Evolutionary conservation across 352 stramenopile species (phyloP).

Genomic region (Phytopythium aichiense): DNA sequence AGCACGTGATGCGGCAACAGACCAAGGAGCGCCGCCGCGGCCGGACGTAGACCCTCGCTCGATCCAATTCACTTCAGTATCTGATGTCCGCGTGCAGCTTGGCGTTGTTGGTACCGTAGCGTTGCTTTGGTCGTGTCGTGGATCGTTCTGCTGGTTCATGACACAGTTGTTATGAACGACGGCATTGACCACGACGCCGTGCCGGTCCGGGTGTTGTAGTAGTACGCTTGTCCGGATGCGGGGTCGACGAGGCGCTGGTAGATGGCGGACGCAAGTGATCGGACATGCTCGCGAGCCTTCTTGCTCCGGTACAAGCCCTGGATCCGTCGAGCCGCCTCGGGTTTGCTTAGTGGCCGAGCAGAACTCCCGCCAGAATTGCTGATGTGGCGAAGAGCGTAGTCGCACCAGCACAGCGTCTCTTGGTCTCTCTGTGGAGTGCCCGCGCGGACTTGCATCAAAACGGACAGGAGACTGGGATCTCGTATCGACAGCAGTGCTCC

Average conservation of each 20-base stretch:
- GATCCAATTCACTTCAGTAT: background rate
- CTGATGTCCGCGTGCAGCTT: background rate
- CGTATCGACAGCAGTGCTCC: constrained; percentile 15
- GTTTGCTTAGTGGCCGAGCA: constrained; percentile 14
- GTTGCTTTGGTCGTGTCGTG: background rate
- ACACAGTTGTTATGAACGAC: constrained; percentile 20
- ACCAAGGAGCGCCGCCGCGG: constrained; percentile 43
- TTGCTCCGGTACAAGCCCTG: constrained; percentile 54
- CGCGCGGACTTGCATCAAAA: constrained; percentile 15
- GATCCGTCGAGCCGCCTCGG: constrained; percentile 37
- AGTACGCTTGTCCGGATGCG: constrained; percentile 35
- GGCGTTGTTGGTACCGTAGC: background rate
- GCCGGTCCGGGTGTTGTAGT: constrained; percentile 56
- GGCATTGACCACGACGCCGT: constrained; percentile 50
- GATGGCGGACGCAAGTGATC: constrained; percentile 27
- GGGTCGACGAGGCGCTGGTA: constrained; percentile 49
- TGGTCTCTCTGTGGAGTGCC: constrained; percentile 14
- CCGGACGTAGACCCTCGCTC: constrained; percentile 5
- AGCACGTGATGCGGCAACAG: constrained; percentile 61
- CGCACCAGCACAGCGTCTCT: constrained; percentile 19
- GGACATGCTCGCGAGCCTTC: constrained; percentile 37
- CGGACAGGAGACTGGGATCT: constrained; percentile 16
- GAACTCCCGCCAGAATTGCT: constrained; percentile 1
- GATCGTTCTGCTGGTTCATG: background rate
- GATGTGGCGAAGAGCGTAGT: constrained; percentile 30